A percentile compares a stretch with the other conserved stretches of the same genome.
These are phyloP conservation scores for Amylocarpus encephaloides DNA, from an alignment of 2,329 filamentous ascomycete species.

Conservation along the genomic window DNA sequence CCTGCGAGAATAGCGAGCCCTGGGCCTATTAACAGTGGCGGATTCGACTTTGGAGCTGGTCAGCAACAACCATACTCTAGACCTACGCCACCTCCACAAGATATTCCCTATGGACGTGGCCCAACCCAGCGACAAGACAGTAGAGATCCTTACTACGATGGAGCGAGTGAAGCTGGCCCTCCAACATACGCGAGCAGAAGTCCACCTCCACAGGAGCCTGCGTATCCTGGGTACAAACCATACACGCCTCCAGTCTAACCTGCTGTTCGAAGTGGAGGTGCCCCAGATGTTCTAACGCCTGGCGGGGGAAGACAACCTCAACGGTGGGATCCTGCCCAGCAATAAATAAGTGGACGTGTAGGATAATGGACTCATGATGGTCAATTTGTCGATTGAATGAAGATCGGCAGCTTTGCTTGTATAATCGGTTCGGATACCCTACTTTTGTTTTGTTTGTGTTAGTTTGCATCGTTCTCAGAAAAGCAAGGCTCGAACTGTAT, in stretches of 20 bases:
- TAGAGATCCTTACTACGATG: conserved; percentile 14
- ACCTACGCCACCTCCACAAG: conserved; percentile 14
- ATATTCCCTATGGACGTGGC: background rate
- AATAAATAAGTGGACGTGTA: conserved; percentile 3
- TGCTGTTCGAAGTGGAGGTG: conserved; percentile 1
- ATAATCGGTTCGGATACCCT: background rate
- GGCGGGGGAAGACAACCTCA: conserved; percentile 18
- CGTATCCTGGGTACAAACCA: conserved; percentile 23
- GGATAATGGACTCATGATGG: conserved; percentile 6
- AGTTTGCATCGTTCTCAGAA: no score
- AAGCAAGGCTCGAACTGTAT: no score
- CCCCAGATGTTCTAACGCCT: conserved; percentile 4
- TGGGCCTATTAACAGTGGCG: conserved; percentile 20
- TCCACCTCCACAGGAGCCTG: conserved; percentile 20
- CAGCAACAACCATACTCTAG: conserved; percentile 9
- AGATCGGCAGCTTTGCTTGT: background rate
- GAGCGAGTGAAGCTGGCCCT: conserved; percentile 10
- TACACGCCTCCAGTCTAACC: conserved; percentile 12
- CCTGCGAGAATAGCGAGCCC: conserved; percentile 23
- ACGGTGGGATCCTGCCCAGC: conserved; percentile 25
- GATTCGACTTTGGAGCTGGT: conserved; percentile 24
- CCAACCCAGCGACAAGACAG: conserved; percentile 3
- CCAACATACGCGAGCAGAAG: conserved; percentile 22
- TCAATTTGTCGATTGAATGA: background rate
- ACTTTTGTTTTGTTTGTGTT: background rate